Evolutionary conservation across 331 rosid genomes (phyloP), one percentile per base, ranked within the genome.

Genomic region (Prunus yedoensis): DNA sequence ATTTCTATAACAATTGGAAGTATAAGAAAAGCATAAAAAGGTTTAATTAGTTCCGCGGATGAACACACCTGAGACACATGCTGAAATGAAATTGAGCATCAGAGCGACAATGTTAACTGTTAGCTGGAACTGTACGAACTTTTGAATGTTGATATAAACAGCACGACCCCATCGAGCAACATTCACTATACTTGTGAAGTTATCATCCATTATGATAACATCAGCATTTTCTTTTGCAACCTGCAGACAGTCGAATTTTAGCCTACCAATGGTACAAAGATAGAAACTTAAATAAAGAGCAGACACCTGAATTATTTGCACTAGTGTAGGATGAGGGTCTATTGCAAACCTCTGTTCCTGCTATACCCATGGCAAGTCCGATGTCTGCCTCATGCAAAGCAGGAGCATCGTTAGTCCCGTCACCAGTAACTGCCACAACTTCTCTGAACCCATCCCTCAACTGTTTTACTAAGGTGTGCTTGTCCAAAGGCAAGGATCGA

Each of bases 371-470:
- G 28, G 97, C 95, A 32, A 94, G 91, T 79, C 97, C 99, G 79
- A 92, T 94, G 78, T 94, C 97, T 12, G 97, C 97, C 85, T 94
- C 97, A 46, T 88, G 97, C 87, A 94, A 82, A 8, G 97, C 97
- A 12, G 97, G 97, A 70, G 99, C 99, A 74, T 94, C 99, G 61
- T 94, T 94, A 66, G 99, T 92, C 51, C 99, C 97, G 77, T 94
- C 99, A 64, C 97, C 95, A 5, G 99, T 94, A 64, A 92, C 99
- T 45, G 97, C 97, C 77, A 94, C 99, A 75, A 94, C 97, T 84
- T 92, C 96, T 43, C 84, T 66, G 46, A 82, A 80, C 79, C 77
- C 88, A 25, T 82, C 79, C 83, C 93, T 89, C 74, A 94, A 84
- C 71, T 79, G 89, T 10, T 79, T 82, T 47, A 94, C 99, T 65